A percentile compares a stretch with the other conserved stretches of the same genome.
phyloP scores from a whole-genome alignment of 257 asterid genomes.

The Przewalskia tangutica region DNA sequence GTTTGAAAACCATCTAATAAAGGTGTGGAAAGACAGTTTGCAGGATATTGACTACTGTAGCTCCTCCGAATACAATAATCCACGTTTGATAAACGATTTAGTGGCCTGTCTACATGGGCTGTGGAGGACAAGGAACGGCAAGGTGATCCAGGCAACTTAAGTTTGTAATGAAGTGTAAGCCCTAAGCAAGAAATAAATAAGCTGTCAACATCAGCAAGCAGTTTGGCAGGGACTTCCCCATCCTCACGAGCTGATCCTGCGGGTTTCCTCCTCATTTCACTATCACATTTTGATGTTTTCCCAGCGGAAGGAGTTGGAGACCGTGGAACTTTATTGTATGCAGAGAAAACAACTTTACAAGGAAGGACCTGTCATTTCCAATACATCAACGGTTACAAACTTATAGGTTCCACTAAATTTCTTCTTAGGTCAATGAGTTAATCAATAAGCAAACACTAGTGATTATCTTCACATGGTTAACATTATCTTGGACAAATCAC shows the following conservation, averaged over 20 bases:
- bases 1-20: conserved; percentile 50
- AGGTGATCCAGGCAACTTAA: conserved; percentile 54
- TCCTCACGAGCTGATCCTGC: conserved; percentile 38
- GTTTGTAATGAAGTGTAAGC: conserved; percentile 80
- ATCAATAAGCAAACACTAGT: background rate
- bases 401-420: background rate
- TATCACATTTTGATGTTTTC: conserved; percentile 47
- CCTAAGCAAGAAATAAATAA: conserved; percentile 68
- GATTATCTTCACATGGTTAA: background rate
- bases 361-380: conserved; percentile 50
- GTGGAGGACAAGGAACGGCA: conserved; percentile 58
- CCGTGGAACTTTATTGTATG: conserved; percentile 79
- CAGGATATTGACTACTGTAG: conserved; percentile 62
- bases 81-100: conserved; percentile 25
- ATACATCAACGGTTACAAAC: background rate
- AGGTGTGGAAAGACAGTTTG: conserved; percentile 67
- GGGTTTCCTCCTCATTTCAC: conserved; percentile 47
- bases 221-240: conserved; percentile 75
- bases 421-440: background rate
- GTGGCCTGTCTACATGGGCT: conserved; percentile 40
- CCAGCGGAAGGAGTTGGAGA: conserved; percentile 73
- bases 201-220: conserved; percentile 86
- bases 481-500: background rate
- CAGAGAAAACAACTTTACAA: conserved; percentile 56
- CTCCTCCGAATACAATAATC: conserved; percentile 68